Base-by-base conservation (phyloP, 192 early-diverging fungal species). In the Dimargaris cristalligena region DNA sequence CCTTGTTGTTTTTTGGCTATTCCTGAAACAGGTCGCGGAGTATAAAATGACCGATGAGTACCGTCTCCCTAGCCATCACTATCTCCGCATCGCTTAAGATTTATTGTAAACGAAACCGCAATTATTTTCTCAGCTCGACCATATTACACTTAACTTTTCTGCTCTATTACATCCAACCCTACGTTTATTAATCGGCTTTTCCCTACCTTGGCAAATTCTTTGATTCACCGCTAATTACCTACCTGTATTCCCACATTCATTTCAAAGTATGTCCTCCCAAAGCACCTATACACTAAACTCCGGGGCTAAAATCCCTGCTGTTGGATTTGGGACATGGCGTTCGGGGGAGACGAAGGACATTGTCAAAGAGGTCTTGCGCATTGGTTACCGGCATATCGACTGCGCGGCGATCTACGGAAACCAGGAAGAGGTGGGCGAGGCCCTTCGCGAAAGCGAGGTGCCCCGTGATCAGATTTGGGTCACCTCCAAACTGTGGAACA, bases 301-400 rank as follows among this genome's bases (percentile, higher is more conserved):
- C 44, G 83, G 85, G 58, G 69, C 74, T 30, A 63, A 66, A 46
- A 80, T 87, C 65, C 83, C 83, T 44, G 65, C 74, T 31, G 59
- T 85, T 52, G 83, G 81, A 52, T 69, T 79, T 22, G 78, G 80
- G 47, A 83, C 78, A 14, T 80, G 86, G 87, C 75, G 76, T 47
- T 71, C 69, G 34, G 63, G 79, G 62, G 54, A 67, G 18, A 65
- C 71, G 0, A 75, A 74, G 25, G 74, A 83, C 33, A 73, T 25
- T 2, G 6, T 47, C 46, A 59, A 60, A 28, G 34, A 59, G 29
- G 62, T 58, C 2, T 59, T 67, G 46, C 46, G 52, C 20, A 47
- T 45, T n/a, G 71, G 71, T 31, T 70, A 70, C 65, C 67, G 60
- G 16, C 71, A 73, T 62, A 58, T 73, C 52, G 79, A 87, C 64